phyloP scores from a whole-genome alignment of 2,329 filamentous ascomycete genomes.

The Venturia effusa region DNA sequence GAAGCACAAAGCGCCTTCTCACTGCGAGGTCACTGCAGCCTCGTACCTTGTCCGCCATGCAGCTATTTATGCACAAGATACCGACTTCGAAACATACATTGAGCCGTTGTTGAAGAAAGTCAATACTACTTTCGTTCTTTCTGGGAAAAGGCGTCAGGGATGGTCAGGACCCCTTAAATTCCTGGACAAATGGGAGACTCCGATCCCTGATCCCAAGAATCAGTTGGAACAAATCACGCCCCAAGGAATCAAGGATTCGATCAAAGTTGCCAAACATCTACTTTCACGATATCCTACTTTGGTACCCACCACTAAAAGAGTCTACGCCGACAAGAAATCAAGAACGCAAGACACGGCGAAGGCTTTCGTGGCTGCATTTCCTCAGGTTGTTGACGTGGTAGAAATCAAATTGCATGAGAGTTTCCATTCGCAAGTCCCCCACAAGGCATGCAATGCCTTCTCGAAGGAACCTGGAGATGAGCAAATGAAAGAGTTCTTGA shows the following conservation, averaged over 20 bases:
- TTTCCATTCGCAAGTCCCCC: conserved; percentile 23
- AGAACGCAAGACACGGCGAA: conserved; percentile 24
- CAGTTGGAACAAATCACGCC: conserved; percentile 15
- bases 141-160: conserved; percentile 11
- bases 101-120: conserved; percentile 38
- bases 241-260: conserved; percentile 12
- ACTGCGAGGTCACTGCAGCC: conserved; percentile 40
- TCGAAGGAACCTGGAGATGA: conserved; percentile 22
- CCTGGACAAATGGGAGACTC: conserved; percentile 13
- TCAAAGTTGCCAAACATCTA: conserved; percentile 13
- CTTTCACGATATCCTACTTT: conserved; percentile 13
- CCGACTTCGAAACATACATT: conserved; percentile 47
- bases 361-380: conserved; percentile 22
- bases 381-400: conserved; percentile 24
- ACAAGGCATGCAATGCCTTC: conserved; percentile 25
- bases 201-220: conserved; percentile 12
- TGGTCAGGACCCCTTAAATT: conserved; percentile 13
- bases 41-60: conserved; percentile 50
- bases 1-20: conserved; percentile 34
- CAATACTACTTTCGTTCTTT: not conserved
- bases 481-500: conserved; percentile 21
- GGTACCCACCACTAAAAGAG: conserved; percentile 11
- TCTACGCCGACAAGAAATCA: conserved; percentile 26
- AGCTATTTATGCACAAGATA: conserved; percentile 50
- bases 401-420: conserved; percentile 20